Conservation (phyloP, 352 stramenopile species). For the Phytophthora macrochlamydospora region DNA sequence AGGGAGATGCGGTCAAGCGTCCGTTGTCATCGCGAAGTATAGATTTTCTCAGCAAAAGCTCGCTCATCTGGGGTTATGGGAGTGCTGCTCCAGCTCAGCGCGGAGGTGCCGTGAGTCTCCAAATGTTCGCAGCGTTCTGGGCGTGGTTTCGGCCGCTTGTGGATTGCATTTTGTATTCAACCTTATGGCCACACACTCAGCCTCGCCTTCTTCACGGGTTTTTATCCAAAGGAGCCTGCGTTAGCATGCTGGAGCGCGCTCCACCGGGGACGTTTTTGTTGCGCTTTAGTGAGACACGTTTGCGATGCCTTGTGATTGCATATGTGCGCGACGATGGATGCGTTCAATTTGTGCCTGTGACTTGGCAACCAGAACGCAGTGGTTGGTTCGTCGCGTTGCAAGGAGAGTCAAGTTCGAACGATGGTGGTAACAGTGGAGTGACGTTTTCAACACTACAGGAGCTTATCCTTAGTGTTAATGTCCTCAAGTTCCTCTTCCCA, state of each 20-base stretch:
- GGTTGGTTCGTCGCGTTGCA: constrained; percentile 74
- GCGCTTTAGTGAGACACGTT: constrained; percentile 77
- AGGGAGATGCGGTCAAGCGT: constrained; percentile 64
- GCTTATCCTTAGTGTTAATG: constrained; percentile 76
- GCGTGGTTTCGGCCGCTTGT: constrained; percentile 72
- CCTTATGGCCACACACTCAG: constrained; percentile 73
- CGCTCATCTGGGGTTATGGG: constrained; percentile 62
- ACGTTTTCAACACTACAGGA: constrained; percentile 70
- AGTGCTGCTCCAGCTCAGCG: constrained; percentile 41
- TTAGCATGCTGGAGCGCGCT: constrained; percentile 74
- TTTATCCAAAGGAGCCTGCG: constrained; percentile 78
- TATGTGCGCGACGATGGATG: constrained; percentile 64
- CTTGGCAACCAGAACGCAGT: constrained; percentile 41
- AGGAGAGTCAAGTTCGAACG: constrained; percentile 29
- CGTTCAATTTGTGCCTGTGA: constrained; percentile 81
- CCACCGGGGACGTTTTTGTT: constrained; percentile 79
- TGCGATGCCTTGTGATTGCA: constrained; percentile 71
- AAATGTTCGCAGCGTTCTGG: constrained; percentile 82
- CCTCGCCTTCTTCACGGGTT: constrained; percentile 83
- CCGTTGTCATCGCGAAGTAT: constrained; percentile 77
- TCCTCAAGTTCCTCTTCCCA: constrained; percentile 83
- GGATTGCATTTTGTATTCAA: constrained; percentile 64
- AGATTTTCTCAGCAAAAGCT: constrained; percentile 78
- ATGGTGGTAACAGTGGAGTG: constrained; percentile 34
- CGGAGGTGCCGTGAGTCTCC: constrained; percentile 53